phyloP scores from a whole-genome alignment of 192 early-diverging fungal species.

The Backusella tuberculispora region DNA sequence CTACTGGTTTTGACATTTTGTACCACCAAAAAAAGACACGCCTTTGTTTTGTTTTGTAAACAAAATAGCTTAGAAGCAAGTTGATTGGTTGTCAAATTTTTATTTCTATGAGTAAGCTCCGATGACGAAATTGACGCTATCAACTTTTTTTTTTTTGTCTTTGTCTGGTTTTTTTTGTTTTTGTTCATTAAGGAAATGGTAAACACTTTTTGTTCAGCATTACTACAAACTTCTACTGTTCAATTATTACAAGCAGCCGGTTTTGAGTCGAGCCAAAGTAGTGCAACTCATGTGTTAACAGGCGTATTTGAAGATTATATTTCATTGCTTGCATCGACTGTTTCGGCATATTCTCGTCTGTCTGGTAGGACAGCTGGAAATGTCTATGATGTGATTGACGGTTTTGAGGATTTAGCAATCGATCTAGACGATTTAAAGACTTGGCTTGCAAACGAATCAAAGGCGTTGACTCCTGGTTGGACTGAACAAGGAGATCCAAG shows the following conservation, averaged over 20 bases:
- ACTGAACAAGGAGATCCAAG: constrained; percentile 50
- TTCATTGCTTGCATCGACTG: constrained; percentile 49
- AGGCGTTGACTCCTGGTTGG: constrained; percentile 45
- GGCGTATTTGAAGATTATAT: constrained; percentile 58
- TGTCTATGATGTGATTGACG: constrained; percentile 47
- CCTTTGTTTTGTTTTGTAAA: not conserved
- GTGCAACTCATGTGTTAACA: constrained; percentile 47
- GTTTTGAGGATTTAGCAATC: constrained; percentile 50
- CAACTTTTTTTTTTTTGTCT: not conserved
- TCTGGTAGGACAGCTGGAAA: constrained; percentile 49
- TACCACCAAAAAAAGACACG: not conserved
- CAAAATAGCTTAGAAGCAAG: not conserved
- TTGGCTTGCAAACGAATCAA: constrained; percentile 51
- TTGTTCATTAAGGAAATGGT: constrained; percentile 27
- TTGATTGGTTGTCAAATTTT: constrained; percentile 1
- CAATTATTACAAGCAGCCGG: constrained; percentile 58
- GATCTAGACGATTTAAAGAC: constrained; percentile 44
- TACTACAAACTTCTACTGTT: constrained; percentile 49
- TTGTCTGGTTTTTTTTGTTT: not conserved
- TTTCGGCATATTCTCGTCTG: constrained; percentile 51
- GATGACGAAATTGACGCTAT: constrained; percentile 2
- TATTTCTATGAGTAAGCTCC: not conserved
- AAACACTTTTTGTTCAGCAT: constrained; percentile 50
- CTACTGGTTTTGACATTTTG: too few relatives aligned
- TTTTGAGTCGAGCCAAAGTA: constrained; percentile 52